Percentiles rank a stretch among this genome's conserved stretches.
These are phyloP conservation scores for Saxispiralis lemnorum DNA, from an alignment of 495 filamentous ascomycete genomes.

Conservation along the genomic window DNA sequence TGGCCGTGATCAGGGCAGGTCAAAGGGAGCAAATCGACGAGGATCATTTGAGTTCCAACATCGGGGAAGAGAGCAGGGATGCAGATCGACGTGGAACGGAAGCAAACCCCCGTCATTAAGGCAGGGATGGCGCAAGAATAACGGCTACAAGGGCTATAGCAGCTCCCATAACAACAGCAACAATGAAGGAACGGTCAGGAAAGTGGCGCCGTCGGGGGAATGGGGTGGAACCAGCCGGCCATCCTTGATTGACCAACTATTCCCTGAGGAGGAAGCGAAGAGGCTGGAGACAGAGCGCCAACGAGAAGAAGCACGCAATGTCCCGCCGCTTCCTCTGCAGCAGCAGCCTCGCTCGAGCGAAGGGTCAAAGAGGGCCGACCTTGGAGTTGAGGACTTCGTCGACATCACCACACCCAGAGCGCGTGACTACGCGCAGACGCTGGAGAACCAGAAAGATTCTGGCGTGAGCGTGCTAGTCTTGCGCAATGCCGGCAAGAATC, in stretches of 20 bases:
- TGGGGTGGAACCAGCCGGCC: background rate
- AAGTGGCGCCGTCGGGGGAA: background rate
- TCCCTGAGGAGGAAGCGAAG: conserved; percentile 30
- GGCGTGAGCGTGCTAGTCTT: conserved; percentile 30
- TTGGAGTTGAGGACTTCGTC: no score
- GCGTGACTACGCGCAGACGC: conserved; percentile 5
- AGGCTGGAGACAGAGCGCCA: conserved; percentile 5
- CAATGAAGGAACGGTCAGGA: background rate
- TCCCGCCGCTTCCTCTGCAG: conserved; percentile 21
- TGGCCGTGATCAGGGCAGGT: no score
- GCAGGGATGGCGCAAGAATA: no score
- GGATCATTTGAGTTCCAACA: no score
- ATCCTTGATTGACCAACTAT: conserved; percentile 40
- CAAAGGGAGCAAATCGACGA: no score
- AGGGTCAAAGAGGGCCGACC: no score
- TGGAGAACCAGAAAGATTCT: no score
- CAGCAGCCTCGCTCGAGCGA: no score
- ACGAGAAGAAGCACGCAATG: conserved; percentile 7
- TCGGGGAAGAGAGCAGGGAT: no score
- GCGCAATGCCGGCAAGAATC: conserved; percentile 31
- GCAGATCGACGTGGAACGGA: background rate
- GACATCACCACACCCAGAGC: no score
- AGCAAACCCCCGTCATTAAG: background rate
- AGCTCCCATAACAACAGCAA: background rate
- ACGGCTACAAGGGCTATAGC: background rate